phyloP scores from a whole-genome alignment of 306 rosid species.

The Elaeagnus macrophylla region DNA sequence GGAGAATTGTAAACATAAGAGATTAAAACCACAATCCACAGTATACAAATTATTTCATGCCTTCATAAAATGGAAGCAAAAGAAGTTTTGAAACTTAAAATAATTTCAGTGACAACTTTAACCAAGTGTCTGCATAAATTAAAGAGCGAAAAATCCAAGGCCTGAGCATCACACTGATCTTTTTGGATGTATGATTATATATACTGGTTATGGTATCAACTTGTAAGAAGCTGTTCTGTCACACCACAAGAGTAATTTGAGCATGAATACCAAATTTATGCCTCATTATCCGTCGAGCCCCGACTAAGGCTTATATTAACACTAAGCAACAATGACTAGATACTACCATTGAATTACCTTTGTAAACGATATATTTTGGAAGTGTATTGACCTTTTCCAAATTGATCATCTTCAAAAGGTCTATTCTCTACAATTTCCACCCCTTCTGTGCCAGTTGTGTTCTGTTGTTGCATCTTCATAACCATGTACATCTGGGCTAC shows the following conservation, averaged over 20 bases:
- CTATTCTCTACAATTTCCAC: conserved; percentile 30
- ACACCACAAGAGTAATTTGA: not conserved
- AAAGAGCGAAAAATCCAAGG: not conserved
- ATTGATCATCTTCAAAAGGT: conserved; percentile 29
- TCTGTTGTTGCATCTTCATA: conserved; percentile 40
- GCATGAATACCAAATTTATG: not conserved
- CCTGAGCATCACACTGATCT: not conserved
- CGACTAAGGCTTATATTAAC: too few species aligned
- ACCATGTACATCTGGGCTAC: conserved; percentile 37
- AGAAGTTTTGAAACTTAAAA: not conserved
- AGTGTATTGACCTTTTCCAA: conserved; percentile 37
- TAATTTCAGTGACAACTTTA: not conserved
- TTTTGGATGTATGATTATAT: not conserved
- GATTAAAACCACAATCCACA: not conserved
- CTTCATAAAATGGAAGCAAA: not conserved
- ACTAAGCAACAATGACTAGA: too few species aligned
- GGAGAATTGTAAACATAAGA: conserved; percentile 5
- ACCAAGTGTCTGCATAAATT: not conserved
- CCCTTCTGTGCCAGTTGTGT: conserved; percentile 32
- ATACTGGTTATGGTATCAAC: not conserved
- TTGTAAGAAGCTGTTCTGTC: not conserved
- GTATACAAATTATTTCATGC: not conserved
- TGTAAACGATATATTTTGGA: conserved; percentile 34
- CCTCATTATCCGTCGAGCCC: too few species aligned
- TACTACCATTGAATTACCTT: conserved; percentile 21